These are phyloP conservation scores for Yarrowia sp. DNA, from an alignment of 805 yeast genomes.

Conservation along the genomic window DNA sequence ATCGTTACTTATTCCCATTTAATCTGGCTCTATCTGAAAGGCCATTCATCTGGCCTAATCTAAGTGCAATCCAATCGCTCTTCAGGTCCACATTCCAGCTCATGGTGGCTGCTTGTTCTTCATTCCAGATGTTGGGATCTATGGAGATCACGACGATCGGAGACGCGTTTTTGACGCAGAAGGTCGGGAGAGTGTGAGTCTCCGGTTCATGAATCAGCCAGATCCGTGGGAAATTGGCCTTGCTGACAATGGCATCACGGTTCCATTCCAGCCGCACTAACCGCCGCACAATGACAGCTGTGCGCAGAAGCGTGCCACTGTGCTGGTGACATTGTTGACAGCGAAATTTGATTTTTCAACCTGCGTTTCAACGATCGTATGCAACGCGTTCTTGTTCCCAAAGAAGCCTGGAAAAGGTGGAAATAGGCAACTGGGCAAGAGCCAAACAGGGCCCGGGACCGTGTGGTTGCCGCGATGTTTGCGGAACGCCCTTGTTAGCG, in stretches of 20 bases:
- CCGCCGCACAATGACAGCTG: neutral
- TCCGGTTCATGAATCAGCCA: neutral
- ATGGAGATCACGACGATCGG: constrained; percentile 20
- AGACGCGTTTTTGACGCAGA: constrained; percentile 10
- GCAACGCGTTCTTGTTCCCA: constrained; percentile 11
- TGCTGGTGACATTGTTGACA: neutral
- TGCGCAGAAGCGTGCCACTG: neutral
- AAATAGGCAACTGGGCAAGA: neutral
- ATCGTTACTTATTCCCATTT: neutral
- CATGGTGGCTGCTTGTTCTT: constrained; percentile 7
- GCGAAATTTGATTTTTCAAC: no score
- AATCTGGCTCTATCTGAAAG: neutral
- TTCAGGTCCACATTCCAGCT: constrained; percentile 8
- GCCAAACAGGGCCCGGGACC: neutral
- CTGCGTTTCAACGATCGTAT: constrained; percentile 5
- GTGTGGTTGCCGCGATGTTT: constrained; percentile 1
- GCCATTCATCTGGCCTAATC: neutral
- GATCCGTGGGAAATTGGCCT: neutral
- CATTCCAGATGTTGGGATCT: constrained; percentile 2
- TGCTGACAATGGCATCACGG: neutral
- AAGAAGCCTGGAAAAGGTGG: neutral
- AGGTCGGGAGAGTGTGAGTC: neutral
- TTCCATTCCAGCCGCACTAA: neutral
- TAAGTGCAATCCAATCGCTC: neutral
- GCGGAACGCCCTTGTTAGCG: constrained; percentile 4